phyloP scores from a whole-genome alignment of 371 early-diverging fungal genomes.

The Catenaria anguillulae region DNA sequence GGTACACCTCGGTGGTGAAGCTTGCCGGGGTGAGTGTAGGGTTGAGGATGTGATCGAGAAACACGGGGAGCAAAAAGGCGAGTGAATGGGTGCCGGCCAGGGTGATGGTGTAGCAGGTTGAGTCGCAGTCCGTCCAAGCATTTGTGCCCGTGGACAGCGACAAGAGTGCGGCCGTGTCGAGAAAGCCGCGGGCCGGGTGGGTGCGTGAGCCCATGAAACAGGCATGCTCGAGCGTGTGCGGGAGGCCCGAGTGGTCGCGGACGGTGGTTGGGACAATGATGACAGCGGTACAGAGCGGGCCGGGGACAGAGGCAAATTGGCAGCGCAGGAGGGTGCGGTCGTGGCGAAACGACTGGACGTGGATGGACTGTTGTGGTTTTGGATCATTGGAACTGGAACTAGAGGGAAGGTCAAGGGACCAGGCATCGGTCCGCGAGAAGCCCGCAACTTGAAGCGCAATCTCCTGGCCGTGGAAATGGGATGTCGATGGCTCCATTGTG shows the following conservation, averaged over 20 bases:
- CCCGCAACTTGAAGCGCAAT: too few species aligned
- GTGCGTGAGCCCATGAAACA: slow-evolving; percentile 54
- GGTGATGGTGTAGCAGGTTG: slow-evolving; percentile 53
- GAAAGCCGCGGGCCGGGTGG: slow-evolving; percentile 47
- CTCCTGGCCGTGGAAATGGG: too few species aligned
- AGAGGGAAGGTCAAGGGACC: too few species aligned
- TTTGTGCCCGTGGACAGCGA: slow-evolving; percentile 59
- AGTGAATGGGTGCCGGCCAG: slow-evolving; percentile 45
- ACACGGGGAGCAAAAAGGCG: slow-evolving; percentile 39
- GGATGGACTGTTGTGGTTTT: too few species aligned
- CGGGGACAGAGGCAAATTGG: slow-evolving; percentile 31
- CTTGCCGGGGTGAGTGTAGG: slow-evolving; percentile 49
- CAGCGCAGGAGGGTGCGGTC: too few species aligned
- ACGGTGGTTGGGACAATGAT: slow-evolving; percentile 55
- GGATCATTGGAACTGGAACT: too few species aligned
- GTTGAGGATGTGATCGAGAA: slow-evolving; percentile 55
- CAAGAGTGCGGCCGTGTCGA: slow-evolving; percentile 52
- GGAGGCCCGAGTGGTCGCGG: slow-evolving; percentile 43
- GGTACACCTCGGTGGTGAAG: slow-evolving; percentile 54
- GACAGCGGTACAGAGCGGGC: slow-evolving; percentile 32
- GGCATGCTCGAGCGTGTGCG: slow-evolving; percentile 66
- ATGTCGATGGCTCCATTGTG: too few species aligned
- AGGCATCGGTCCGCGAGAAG: too few species aligned
- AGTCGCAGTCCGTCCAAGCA: slow-evolving; percentile 38
- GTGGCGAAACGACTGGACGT: too few species aligned